phyloP scores from a whole-genome alignment of 1,284 basidiomycete species.

The Fomitiporia mediterranea region DNA sequence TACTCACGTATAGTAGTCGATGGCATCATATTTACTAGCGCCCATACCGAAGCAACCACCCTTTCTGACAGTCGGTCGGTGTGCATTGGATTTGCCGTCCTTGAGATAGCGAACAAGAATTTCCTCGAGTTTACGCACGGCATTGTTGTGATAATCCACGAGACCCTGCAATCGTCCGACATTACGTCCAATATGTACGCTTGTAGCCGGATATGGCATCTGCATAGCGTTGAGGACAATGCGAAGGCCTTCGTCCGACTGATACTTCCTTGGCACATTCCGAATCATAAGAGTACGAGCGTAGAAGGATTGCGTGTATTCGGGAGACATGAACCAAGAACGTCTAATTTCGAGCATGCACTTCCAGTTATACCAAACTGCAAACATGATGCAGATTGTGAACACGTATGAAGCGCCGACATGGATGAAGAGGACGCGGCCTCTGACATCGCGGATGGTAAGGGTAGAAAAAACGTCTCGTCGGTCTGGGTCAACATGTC shows the following conservation, averaged over 20 bases:
- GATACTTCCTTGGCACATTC: slow-evolving; percentile 67
- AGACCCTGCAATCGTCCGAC: slow-evolving; percentile 74
- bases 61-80: slow-evolving; percentile 68
- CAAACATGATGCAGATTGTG: slow-evolving; percentile 58
- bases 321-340: slow-evolving; percentile 72
- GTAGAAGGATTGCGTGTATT: slow-evolving; percentile 72
- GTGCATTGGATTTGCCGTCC: slow-evolving; percentile 65
- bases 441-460: slow-evolving; percentile 73
- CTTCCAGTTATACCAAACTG: slow-evolving; percentile 70
- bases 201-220: slow-evolving; percentile 80
- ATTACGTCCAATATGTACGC: slow-evolving; percentile 75
- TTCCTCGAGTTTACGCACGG: slow-evolving; percentile 79
- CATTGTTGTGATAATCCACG: slow-evolving; percentile 82
- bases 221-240: slow-evolving; percentile 67
- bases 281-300: slow-evolving; percentile 75
- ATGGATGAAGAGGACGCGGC: slow-evolving; percentile 67
- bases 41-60: slow-evolving; percentile 77
- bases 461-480: slow-evolving; percentile 69
- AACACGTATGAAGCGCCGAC: slow-evolving; percentile 73
- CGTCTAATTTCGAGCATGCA: slow-evolving; percentile 65
- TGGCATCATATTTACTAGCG: slow-evolving; percentile 74
- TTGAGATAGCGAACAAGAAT: slow-evolving; percentile 84
- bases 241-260: slow-evolving; percentile 73
- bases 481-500: slow-evolving; percentile 43
- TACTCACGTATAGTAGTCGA: slow-evolving; percentile 77